Percentiles rank a stretch among this genome's conserved stretches.
Evolutionary conservation across 2,329 filamentous ascomycete genomes (phyloP).

Genomic region (Botrytis aclada): DNA sequence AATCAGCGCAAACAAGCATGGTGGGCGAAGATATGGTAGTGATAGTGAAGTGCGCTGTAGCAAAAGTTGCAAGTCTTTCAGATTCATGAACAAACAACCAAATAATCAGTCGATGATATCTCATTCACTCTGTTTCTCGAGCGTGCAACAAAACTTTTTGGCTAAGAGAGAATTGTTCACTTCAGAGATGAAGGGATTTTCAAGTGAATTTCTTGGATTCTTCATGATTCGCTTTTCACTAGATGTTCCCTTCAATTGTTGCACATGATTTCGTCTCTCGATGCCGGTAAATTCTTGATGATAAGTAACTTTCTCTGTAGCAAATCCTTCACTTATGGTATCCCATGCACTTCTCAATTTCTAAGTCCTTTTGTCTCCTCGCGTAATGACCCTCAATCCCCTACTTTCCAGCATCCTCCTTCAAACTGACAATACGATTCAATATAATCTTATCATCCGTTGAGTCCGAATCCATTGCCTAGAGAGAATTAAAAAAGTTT

Average conservation of each 20-base stretch:
- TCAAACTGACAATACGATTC: conserved; percentile 88
- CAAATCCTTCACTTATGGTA: neutral
- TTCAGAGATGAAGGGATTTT: neutral
- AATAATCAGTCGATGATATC: neutral
- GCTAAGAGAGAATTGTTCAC: neutral
- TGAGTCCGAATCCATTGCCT: conserved; percentile 73
- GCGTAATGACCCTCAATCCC: neutral
- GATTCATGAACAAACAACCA: neutral
- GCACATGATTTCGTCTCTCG: neutral
- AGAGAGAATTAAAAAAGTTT: conserved; percentile 11
- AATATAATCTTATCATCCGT: conserved; percentile 77
- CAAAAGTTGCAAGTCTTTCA: no score
- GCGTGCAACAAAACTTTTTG: neutral
- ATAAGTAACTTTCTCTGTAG: neutral
- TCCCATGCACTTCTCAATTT: neutral
- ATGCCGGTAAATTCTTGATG: neutral
- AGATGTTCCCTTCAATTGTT: neutral
- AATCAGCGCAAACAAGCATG: neutral
- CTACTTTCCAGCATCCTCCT: conserved; percentile 76
- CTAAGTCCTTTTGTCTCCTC: neutral
- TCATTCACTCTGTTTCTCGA: neutral
- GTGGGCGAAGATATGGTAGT: neutral
- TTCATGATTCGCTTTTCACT: neutral
- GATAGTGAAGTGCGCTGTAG: neutral
- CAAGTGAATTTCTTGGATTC: neutral